Evolutionary conservation across 441 rosid genomes (phyloP), one percentile per base, ranked within the genome.

Genomic region (Populus trichocarpa): DNA sequence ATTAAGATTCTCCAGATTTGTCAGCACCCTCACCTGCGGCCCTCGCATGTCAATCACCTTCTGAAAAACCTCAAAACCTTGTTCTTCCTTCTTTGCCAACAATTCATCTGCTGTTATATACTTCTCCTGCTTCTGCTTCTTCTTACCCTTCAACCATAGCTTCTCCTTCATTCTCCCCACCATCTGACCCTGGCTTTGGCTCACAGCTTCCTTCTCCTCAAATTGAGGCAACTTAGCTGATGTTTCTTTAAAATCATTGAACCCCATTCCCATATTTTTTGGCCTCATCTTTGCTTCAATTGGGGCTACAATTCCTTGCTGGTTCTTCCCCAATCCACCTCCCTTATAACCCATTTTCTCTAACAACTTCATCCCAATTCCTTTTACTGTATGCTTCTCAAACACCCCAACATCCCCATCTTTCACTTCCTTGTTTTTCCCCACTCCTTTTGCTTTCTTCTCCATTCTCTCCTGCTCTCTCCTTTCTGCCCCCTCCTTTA

Each of bases 41-140:
- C 97, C 98, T 63, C 98, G 90, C 99, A 95, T 92, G 80, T 95
- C 99, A 69, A 93, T 86, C 83, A 93, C 96, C 82, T 90, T 93
- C 84, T 93, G 99, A 67, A 90, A 87, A 83, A 91, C 92, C 77
- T 89, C 93, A 83, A 87, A 89, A 3, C 94, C 90, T 83, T 86
- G 89, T 67, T 95, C 96, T 84, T 91, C 90, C 86, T 90, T 92
- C 83, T 87, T 85, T 16, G 86, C 96, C 79, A 95, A 81, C 79
- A 93, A 74, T 82, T 93, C 89, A 77, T 90, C 92, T 2, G 84
- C 91, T 13, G 96, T 91, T 67, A 87, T 33, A 46, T 89, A 88
- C 76, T 75, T 81, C 79, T 78, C 85, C 81, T 82, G 85, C 83
- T 83, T 91, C 83, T 80, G 86, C 77, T 42, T 86, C 82, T 78